phyloP scores from a whole-genome alignment of 2,329 filamentous ascomycete species.

The Colletotrichum sp. region DNA sequence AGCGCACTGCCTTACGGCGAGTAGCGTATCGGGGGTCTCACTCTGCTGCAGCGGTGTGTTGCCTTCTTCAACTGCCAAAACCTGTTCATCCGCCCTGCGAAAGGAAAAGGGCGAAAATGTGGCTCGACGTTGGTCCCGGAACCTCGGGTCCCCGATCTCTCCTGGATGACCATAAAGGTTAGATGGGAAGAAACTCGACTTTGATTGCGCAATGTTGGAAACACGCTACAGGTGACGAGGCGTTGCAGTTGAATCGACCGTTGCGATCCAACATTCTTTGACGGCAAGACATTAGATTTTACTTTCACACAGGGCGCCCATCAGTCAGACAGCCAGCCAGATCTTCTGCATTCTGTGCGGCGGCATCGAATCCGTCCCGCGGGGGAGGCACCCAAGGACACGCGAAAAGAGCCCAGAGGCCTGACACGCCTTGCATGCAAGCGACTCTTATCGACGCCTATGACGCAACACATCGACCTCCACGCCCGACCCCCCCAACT shows the following conservation, averaged over 20 bases:
- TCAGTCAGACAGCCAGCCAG: background rate
- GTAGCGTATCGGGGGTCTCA: background rate
- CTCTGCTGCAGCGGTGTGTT: background rate
- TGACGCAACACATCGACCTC: slow-evolving; percentile 12
- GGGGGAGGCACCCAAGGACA: background rate
- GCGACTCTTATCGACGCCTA: slow-evolving; percentile 19
- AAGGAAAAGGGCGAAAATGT: background rate
- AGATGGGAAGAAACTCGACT: background rate
- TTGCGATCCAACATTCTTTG: slow-evolving; percentile 1
- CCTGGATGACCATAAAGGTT: background rate
- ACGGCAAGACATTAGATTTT: background rate
- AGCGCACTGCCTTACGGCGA: background rate
- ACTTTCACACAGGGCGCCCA: slow-evolving; percentile 8
- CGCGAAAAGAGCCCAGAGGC: background rate
- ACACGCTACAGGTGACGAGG: background rate
- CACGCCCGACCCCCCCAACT: background rate
- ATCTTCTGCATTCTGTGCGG: background rate
- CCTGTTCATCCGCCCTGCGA: background rate
- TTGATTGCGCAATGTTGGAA: background rate
- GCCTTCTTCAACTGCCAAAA: background rate
- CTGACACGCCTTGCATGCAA: slow-evolving; percentile 6
- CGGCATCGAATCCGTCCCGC: background rate
- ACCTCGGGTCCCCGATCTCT: background rate
- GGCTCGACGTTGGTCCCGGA: background rate
- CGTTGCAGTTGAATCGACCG: slow-evolving; percentile 1